phyloP scores from a whole-genome alignment of 2,329 filamentous ascomycete species.

The Pseudophaeomoniella oleicola region DNA sequence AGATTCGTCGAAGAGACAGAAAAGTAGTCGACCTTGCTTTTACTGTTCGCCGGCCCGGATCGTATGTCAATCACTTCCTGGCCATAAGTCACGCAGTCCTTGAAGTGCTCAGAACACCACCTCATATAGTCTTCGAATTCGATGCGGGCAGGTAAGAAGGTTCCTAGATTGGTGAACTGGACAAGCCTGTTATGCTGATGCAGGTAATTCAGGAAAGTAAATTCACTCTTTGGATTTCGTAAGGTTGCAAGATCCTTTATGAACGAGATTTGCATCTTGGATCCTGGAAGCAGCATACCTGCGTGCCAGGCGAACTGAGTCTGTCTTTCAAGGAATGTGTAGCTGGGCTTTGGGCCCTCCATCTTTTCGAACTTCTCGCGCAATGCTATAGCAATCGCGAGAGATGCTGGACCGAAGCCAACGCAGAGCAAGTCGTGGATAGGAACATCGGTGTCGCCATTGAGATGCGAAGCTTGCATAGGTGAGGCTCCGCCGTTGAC shows the following conservation, averaged over 20 bases:
- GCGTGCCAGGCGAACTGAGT: slow-evolving; percentile 77
- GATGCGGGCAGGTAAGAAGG: slow-evolving; percentile 69
- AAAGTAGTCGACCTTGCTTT: slow-evolving; percentile 43
- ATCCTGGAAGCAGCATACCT: slow-evolving; percentile 84
- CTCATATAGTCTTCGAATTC: slow-evolving; percentile 94
- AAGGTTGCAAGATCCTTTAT: slow-evolving; percentile 89
- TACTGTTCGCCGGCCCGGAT: slow-evolving; percentile 2
- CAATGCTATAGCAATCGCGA: slow-evolving; percentile 78
- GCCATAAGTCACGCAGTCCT: slow-evolving; percentile 56
- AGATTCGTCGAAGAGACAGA: slow-evolving; percentile 50
- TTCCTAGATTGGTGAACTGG: slow-evolving; percentile 79
- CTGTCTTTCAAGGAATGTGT: slow-evolving; percentile 82
- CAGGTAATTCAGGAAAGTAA: slow-evolving; percentile 93
- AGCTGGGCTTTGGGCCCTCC: slow-evolving; percentile 42
- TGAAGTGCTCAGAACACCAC: slow-evolving; percentile 78
- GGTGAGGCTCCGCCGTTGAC: background rate
- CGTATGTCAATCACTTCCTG: slow-evolving; percentile 59
- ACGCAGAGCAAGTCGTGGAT: slow-evolving; percentile 78
- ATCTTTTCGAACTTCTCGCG: slow-evolving; percentile 35
- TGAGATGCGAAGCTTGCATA: background rate
- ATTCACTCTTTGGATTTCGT: slow-evolving; percentile 73
- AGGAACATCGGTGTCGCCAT: slow-evolving; percentile 31
- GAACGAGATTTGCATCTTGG: slow-evolving; percentile 96
- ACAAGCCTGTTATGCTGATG: slow-evolving; percentile 68
- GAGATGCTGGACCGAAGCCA: slow-evolving; percentile 82